Base-by-base conservation (phyloP, 805 yeast species). In the Naumovozyma castellii region DNA sequence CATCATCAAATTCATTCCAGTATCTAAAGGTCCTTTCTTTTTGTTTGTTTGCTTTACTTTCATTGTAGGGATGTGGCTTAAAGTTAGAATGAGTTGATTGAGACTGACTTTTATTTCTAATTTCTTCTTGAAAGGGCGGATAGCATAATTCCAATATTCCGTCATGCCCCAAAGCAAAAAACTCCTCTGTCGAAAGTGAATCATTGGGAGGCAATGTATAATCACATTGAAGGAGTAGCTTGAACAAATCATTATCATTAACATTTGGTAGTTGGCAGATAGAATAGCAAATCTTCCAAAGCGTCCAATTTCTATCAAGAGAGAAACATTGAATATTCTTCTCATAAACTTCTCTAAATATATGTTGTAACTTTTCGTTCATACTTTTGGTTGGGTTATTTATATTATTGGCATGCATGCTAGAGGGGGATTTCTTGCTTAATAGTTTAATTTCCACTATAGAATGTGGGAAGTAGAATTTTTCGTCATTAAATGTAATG, bases 1-100 rank as follows among this genome's bases (percentile, higher is more conserved):
- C 61, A 37, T 56, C 59, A 40, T 59, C 64, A 41, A 59, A 57
- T 43, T 59, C 64, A 42, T 59, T 59, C 64, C 64, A 59, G 35
- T 59, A 59, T 22, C 62, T 43, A 3, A 50, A 39, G 6, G 41
- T 19, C 8, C 36, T 18, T 8, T 36, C 33, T 8, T 20, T 15
- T 25, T 16, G 17, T 4, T 18, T 31, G 16, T 18, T 27, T 32
- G n/a, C 3, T 19, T 16, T 9, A 19, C 20, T 10, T 6, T 22
- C 27, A 22, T 10, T 22, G 9, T 6, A 22, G 27, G 27, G 10
- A 6, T 22, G 6, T 6, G 27, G 10, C 6, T 6, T 22, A 22
- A 22, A 22, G 10, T 22, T 10, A 6, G 27, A n/a, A n/a, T n/a
- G 27, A 10, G 27, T 22, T 22, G 27, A 6, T 22, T 22, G 27